Evolutionary conservation across 352 stramenopile genomes (phyloP).

Genomic region (Phytophthora aleatoria): DNA sequence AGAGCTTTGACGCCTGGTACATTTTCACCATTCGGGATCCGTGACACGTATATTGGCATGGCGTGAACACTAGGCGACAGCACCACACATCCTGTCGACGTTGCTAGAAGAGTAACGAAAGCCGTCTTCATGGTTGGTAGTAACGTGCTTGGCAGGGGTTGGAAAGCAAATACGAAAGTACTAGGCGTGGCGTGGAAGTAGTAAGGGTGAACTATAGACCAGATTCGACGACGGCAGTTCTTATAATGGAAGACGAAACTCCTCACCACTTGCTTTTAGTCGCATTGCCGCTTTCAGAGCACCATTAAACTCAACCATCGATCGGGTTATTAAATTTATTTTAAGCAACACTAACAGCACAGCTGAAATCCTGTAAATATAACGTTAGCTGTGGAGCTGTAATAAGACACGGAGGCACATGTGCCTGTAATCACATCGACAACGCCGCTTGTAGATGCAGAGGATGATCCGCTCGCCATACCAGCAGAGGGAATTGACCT

Average conservation of each 20-base stretch:
- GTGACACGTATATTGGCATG: constrained; percentile 22
- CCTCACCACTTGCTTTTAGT: neutral
- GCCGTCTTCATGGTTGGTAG: constrained; percentile 1
- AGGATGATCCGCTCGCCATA: too few species aligned
- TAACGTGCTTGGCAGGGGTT: neutral
- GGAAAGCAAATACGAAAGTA: constrained; percentile 1
- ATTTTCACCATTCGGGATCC: constrained; percentile 38
- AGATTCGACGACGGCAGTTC: constrained; percentile 19
- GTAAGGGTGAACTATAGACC: constrained; percentile 2
- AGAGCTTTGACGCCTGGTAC: constrained; percentile 34
- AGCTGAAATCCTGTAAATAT: too few species aligned
- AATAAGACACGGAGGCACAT: too few species aligned
- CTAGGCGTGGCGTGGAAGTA: neutral
- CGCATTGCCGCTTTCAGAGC: too few species aligned
- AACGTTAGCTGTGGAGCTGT: too few species aligned
- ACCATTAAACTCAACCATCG: too few species aligned
- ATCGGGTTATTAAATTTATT: too few species aligned
- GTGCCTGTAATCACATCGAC: too few species aligned
- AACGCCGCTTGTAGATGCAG: too few species aligned
- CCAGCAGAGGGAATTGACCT: too few species aligned
- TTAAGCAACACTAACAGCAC: too few species aligned
- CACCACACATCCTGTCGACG: constrained; percentile 2
- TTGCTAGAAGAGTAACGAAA: neutral
- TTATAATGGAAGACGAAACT: constrained; percentile 22
- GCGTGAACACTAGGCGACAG: neutral